Evolutionary conservation across 2,329 filamentous ascomycete genomes (phyloP).

Genomic region (Colletotrichum gigasporum): DNA sequence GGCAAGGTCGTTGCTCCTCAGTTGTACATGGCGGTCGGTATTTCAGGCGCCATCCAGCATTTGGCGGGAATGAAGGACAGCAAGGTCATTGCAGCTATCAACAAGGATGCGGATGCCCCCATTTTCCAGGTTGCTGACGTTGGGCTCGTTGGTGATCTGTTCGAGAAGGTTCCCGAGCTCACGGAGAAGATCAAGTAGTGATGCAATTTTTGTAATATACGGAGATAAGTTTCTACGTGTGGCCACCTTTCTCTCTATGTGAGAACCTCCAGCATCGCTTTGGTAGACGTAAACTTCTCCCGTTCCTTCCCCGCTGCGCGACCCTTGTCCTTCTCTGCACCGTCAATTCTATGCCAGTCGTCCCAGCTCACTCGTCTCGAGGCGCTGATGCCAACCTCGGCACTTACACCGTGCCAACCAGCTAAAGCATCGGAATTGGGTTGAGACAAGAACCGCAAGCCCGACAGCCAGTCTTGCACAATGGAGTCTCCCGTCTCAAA

Average conservation of each 20-base stretch:
- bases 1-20: conserved; percentile 98
- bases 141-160: conserved; percentile 92
- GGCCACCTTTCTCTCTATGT: conserved; percentile 44
- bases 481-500: conserved; percentile 90
- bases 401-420: conserved; percentile 82
- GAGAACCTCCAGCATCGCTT: conserved; percentile 63
- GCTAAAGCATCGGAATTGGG: conserved; percentile 29
- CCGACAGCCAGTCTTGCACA: conserved; percentile 74
- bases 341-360: conserved; percentile 86
- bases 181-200: conserved; percentile 86
- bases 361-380: conserved; percentile 76
- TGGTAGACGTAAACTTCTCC: conserved; percentile 71
- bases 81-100: conserved; percentile 98
- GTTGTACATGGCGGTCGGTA: conserved; percentile 93
- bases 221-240: conserved; percentile 1
- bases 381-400: conserved; percentile 65
- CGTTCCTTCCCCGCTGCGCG: conserved; percentile 76
- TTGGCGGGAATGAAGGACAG: conserved; percentile 99
- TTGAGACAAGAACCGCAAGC: conserved; percentile 48
- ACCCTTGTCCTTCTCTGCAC: conserved; percentile 77
- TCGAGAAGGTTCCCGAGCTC: conserved; percentile 94
- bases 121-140: conserved; percentile 99
- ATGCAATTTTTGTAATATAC: conserved; percentile 1
- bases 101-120: conserved; percentile 96
- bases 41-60: conserved; percentile 97